Evolutionary conservation across 192 early-diverging fungal genomes (phyloP).

Genomic region (Umbelopsis sp.): DNA sequence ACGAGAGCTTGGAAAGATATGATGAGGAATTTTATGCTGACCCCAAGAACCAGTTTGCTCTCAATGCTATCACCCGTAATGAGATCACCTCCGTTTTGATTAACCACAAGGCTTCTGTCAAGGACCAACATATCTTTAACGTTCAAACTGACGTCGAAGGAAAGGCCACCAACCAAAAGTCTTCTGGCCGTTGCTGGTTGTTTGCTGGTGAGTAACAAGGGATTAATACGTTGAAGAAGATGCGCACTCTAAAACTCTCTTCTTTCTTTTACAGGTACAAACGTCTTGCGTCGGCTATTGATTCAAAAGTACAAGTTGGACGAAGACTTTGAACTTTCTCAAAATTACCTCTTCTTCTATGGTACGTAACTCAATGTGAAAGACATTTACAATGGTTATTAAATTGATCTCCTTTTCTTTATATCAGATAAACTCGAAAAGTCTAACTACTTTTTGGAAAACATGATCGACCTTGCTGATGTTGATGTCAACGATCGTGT

Average conservation of each 20-base stretch:
- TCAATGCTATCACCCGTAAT: slow-evolving; percentile 64
- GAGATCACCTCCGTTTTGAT: slow-evolving; percentile 59
- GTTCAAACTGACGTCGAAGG: slow-evolving; percentile 56
- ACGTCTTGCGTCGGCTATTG: slow-evolving; percentile 66
- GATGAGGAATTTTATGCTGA: slow-evolving; percentile 56
- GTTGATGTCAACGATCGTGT: slow-evolving; percentile 65
- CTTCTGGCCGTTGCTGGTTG: slow-evolving; percentile 80
- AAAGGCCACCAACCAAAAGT: slow-evolving; percentile 70
- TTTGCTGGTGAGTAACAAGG: slow-evolving; percentile 62
- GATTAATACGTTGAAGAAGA: not conserved
- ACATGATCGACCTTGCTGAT: slow-evolving; percentile 66
- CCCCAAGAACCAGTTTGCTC: slow-evolving; percentile 68
- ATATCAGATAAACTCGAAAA: slow-evolving; percentile 75
- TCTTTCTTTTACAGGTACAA: slow-evolving; percentile 33
- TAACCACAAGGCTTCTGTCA: slow-evolving; percentile 56
- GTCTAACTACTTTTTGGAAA: slow-evolving; percentile 81
- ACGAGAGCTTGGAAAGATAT: slow-evolving; percentile 25
- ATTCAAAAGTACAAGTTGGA: slow-evolving; percentile 62
- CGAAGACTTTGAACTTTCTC: slow-evolving; percentile 79
- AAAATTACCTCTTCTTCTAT: slow-evolving; percentile 66
- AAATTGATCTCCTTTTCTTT: no score
- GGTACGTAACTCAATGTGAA: slow-evolving; percentile 15
- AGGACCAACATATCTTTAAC: slow-evolving; percentile 57
- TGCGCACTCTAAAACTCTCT: no score
- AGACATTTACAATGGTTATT: slow-evolving; percentile 39